Base-by-base conservation (phyloP, 1,139 yeast species). In the Hemisphaericaspora xylofermentans region DNA sequence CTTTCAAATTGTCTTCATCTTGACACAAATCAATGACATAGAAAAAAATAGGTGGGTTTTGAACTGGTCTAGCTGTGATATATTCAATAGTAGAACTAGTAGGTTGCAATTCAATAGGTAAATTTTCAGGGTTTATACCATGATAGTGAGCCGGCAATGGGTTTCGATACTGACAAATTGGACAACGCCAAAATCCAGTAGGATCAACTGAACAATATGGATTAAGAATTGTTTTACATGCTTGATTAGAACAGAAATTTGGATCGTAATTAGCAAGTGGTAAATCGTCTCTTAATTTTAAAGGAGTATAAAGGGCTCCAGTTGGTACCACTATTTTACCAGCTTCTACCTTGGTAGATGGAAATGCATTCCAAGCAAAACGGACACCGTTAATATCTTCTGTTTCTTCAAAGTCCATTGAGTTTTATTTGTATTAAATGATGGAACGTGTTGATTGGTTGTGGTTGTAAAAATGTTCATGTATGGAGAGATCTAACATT, bases 1-100 rank as follows among this genome's bases (percentile, higher is more conserved):
- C 93, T 61, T 84, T 81, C 58, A 93, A 74, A 63, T 89, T 93
- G 56, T 93, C 98, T 43, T 82, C 88, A 57, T 94, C 98, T 63
- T 94, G 96, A 61, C 98, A 93, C 49, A 91, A 73, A 63, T 93
- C 99, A 52, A 93, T 83, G 27, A 89, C 94, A 60, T 88, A 88
- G 50, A 89, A 69, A 63, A 91, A 93, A 47, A 91, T 80, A n/a
- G 98, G 98, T 13, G 98, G 96, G 45, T 81, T 79, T 54, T 82
- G 88, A 16, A 86, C 94, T 3, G 97, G 96, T 59, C 95, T 82
- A 25, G 88, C 79, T 35, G 94, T 78, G 47, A 91, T 82, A 62
- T 94, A 93, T 68, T 93, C 99, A 48, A 91, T 84, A 16, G 98
- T 88, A n/a, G 95, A 80, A 50, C 87, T 76, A 40, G 74, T 68